Evolutionary conservation across 116 monocot species (phyloP).

Genomic region (Dioscorea cayenensis): DNA sequence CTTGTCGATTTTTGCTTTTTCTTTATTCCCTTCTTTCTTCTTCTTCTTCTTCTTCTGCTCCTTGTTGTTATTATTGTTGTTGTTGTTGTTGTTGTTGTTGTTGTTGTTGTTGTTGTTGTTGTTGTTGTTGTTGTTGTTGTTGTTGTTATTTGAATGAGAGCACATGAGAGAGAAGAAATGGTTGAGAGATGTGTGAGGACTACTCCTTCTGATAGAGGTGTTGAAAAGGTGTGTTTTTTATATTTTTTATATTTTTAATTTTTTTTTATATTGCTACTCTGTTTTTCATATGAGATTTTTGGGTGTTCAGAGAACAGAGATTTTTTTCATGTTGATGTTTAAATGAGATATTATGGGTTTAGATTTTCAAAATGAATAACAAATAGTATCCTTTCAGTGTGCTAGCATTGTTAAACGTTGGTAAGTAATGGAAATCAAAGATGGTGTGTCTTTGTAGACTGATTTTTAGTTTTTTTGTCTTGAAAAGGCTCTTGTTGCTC

Average conservation of each 20-base stretch:
- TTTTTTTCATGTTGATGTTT: not conserved
- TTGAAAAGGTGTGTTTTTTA: constrained; percentile 35
- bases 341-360: not conserved
- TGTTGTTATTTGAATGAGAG: not conserved
- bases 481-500: constrained; percentile 29
- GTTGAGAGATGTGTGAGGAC: constrained; percentile 33
- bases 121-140: too few relatives aligned
- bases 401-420: not conserved
- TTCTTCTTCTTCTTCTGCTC: constrained; percentile 2
- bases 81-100: too few relatives aligned
- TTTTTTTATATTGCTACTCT: constrained; percentile 6
- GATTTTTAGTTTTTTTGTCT: not conserved
- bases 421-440: too few relatives aligned
- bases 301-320: not conserved
- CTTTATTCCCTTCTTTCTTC: not conserved
- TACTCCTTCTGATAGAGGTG: constrained; percentile 35
- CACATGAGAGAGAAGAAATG: constrained; percentile 16
- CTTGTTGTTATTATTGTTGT: too few relatives aligned
- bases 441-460: not conserved
- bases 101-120: too few relatives aligned
- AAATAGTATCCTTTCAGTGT: not conserved
- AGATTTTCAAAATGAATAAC: too few relatives aligned
- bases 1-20: constrained; percentile 1
- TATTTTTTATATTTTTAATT: too few relatives aligned
- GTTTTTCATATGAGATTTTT: not conserved